A percentile compares a stretch with the other conserved stretches of the same genome.
These are phyloP conservation scores for Hyaloscypha variabilis DNA, from an alignment of 495 filamentous ascomycete species.

Conservation along the genomic window DNA sequence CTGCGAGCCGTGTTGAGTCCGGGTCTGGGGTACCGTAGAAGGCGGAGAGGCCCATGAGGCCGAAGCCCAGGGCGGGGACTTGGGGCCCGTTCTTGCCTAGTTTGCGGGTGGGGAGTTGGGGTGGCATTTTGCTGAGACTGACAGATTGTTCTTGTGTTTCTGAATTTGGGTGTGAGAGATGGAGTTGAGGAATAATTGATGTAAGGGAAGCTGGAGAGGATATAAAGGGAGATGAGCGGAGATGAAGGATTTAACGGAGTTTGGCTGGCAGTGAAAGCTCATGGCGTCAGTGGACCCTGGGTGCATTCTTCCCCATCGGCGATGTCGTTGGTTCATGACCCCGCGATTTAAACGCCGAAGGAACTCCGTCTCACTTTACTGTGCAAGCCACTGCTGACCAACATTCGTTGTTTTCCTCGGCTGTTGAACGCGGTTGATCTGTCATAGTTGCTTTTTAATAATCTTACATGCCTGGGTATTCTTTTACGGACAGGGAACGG, in stretches of 20 bases:
- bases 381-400: no score
- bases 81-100: conserved; percentile 58
- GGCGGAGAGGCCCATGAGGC: conserved; percentile 56
- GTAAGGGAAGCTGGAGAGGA: background rate
- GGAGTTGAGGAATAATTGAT: background rate
- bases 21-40: conserved; percentile 41
- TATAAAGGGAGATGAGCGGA: background rate
- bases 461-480: no score
- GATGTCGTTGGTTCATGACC: background rate
- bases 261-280: background rate
- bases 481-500: no score
- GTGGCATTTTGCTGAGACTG: conserved; percentile 23
- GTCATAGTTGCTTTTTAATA: no score
- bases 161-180: background rate
- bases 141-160: background rate
- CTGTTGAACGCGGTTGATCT: no score
- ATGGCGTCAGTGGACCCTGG: background rate
- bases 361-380: background rate
- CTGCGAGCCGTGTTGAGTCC: conserved; percentile 41
- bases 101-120: conserved; percentile 43
- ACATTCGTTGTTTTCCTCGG: no score
- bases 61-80: conserved; percentile 56
- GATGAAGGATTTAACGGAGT: background rate
- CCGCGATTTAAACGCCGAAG: background rate
- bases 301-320: background rate